phyloP scores from a whole-genome alignment of 495 filamentous ascomycete genomes.

The Aspergillus sclerotioniger region DNA sequence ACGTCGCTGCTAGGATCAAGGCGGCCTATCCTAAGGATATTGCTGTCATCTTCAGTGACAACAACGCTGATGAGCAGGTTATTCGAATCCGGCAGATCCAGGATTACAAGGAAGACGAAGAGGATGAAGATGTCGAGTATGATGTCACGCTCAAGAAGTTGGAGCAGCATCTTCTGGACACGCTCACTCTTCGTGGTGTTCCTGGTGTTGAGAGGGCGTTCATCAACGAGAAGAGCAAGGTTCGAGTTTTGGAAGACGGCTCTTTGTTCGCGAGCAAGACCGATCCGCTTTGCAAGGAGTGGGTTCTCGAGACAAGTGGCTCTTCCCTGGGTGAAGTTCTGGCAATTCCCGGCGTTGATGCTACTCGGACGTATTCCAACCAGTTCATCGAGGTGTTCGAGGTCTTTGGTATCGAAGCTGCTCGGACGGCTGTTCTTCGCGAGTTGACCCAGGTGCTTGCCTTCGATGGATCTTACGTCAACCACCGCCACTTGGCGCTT shows the following conservation, averaged over 20 bases:
- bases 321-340: conserved; percentile 81
- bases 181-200: conserved; percentile 85
- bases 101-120: conserved; percentile 67
- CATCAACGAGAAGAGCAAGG: conserved; percentile 74
- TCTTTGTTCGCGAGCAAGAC: conserved; percentile 65
- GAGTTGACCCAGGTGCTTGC: conserved; percentile 89
- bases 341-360: conserved; percentile 82
- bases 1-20: conserved; percentile 88
- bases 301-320: conserved; percentile 92
- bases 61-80: conserved; percentile 94
- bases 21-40: conserved; percentile 82
- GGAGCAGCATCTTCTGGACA: conserved; percentile 86
- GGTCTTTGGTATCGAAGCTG: conserved; percentile 94
- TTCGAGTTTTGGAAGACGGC: conserved; percentile 63
- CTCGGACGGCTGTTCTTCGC: conserved; percentile 76
- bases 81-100: conserved; percentile 86
- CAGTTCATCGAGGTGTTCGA: conserved; percentile 90
- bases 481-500: conserved; percentile 95
- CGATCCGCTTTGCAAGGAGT: conserved; percentile 75
- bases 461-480: conserved; percentile 98
- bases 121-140: conserved; percentile 79
- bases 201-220: conserved; percentile 85
- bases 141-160: conserved; percentile 88
- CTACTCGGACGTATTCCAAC: conserved; percentile 88
- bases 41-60: conserved; percentile 93